Evolutionary conservation across 148 eudicot genomes (phyloP).

Genomic region (Amaranthus cruentus): DNA sequence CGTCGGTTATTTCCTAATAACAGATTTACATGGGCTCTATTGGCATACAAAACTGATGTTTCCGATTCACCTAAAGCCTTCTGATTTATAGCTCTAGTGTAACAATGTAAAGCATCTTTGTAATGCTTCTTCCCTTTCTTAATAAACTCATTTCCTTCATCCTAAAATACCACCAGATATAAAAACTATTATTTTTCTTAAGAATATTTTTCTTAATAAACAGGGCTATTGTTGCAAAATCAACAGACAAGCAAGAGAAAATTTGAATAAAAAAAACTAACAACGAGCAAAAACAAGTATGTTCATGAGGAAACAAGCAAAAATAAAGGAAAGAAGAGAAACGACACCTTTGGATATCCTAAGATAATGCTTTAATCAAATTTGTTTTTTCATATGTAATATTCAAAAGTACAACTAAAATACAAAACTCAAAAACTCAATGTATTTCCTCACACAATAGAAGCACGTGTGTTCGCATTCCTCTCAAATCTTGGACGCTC

Average conservation of each 20-base stretch:
- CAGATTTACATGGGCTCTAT: slow-evolving; percentile 91
- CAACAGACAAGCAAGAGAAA: too few relatives aligned
- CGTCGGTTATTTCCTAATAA: slow-evolving; percentile 79
- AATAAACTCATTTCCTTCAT: slow-evolving; percentile 76
- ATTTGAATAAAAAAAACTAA: background rate
- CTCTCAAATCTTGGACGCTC: too few relatives aligned
- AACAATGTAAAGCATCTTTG: slow-evolving; percentile 73
- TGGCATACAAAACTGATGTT: slow-evolving; percentile 62
- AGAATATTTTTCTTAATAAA: background rate
- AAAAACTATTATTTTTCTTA: background rate
- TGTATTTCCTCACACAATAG: too few relatives aligned
- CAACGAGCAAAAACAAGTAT: background rate
- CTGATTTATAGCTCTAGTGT: slow-evolving; percentile 90
- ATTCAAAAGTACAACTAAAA: too few relatives aligned
- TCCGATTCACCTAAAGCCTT: slow-evolving; percentile 62
- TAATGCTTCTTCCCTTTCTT: slow-evolving; percentile 92
- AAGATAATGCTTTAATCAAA: too few relatives aligned
- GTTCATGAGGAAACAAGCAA: too few relatives aligned
- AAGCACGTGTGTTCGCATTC: too few relatives aligned
- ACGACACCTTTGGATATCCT: too few relatives aligned
- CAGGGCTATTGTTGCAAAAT: too few relatives aligned
- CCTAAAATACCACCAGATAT: slow-evolving; percentile 37
- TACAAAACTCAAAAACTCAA: too few relatives aligned
- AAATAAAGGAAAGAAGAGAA: too few relatives aligned
- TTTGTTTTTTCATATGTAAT: too few relatives aligned